Percentiles rank a stretch among this genome's conserved stretches.
phyloP scores from a whole-genome alignment of 495 filamentous ascomycete genomes.

The Xylaria bambusicola region DNA sequence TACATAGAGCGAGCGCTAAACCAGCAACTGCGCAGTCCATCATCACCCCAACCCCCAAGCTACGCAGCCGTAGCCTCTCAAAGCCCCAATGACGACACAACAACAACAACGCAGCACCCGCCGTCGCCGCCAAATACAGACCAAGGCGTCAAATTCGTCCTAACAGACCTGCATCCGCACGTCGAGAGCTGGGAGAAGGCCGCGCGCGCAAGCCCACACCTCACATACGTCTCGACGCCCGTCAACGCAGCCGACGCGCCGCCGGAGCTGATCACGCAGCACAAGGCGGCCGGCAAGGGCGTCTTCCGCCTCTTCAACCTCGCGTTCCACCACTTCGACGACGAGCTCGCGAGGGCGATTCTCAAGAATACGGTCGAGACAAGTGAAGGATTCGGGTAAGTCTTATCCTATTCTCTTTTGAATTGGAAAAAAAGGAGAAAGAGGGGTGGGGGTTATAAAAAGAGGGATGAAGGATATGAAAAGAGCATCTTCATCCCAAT shows the following conservation, averaged over 20 bases:
- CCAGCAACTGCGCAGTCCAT: constrained; percentile 33
- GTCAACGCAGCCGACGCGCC: constrained; percentile 65
- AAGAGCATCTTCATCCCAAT: no score
- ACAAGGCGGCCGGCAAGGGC: constrained; percentile 32
- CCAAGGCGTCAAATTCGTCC: constrained; percentile 56
- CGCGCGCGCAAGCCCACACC: constrained; percentile 45
- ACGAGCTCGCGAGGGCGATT: constrained; percentile 58
- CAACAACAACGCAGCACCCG: no score
- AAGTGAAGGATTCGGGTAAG: constrained; percentile 64
- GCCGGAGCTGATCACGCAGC: constrained; percentile 37
- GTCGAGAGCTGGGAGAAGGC: constrained; percentile 60
- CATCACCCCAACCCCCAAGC: constrained; percentile 18
- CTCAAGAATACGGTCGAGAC: constrained; percentile 63
- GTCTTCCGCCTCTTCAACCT: constrained; percentile 71
- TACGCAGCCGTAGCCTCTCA: constrained; percentile 26
- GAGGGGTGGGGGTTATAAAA: no score
- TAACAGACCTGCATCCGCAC: constrained; percentile 72
- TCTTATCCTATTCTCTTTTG: constrained; percentile 14
- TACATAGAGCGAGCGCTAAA: constrained; percentile 62
- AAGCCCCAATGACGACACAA: background rate
- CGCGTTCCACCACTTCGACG: constrained; percentile 76
- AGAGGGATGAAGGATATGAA: no score
- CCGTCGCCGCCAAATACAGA: constrained; percentile 16
- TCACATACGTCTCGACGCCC: constrained; percentile 56
- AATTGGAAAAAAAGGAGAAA: no score